Percentiles rank a stretch among this genome's conserved stretches.
Evolutionary conservation across 2,329 filamentous ascomycete species (phyloP).

Genomic region (Penicillium sp.): DNA sequence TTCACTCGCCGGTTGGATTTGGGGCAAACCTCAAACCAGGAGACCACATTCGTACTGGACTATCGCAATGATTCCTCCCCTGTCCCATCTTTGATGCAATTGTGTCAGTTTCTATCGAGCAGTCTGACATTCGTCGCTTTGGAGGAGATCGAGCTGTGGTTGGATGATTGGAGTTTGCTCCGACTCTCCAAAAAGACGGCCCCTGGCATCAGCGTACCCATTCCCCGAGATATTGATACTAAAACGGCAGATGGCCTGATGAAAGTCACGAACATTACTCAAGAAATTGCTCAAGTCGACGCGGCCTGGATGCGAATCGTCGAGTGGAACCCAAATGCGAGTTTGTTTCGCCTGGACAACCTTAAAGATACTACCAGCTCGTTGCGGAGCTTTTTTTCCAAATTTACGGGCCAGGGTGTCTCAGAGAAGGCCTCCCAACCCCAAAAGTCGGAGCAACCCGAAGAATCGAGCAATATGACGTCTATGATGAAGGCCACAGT

Average conservation of each 20-base stretch:
- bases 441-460: constrained; percentile 54
- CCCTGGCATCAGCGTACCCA: constrained; percentile 62
- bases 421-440: constrained; percentile 35
- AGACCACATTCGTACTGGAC: constrained; percentile 91
- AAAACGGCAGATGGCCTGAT: constrained; percentile 83
- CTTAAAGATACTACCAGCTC: constrained; percentile 51
- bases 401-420: constrained; percentile 57
- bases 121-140: constrained; percentile 93
- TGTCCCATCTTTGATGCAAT: constrained; percentile 74
- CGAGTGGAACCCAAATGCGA: constrained; percentile 66
- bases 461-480: constrained; percentile 66
- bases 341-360: constrained; percentile 34
- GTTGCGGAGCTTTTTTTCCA: constrained; percentile 72
- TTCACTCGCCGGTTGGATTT: constrained; percentile 83
- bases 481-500: constrained; percentile 68
- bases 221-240: constrained; percentile 74
- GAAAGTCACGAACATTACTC: constrained; percentile 73
- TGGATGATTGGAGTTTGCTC: constrained; percentile 80
- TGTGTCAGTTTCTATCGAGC: constrained; percentile 88
- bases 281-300: constrained; percentile 86
- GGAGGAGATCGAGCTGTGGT: constrained; percentile 78
- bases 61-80: constrained; percentile 86
- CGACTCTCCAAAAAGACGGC: constrained; percentile 78
- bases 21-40: constrained; percentile 56
- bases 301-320: constrained; percentile 82